Percentiles rank a stretch among this genome's conserved stretches.
Conservation (phyloP, 2,329 filamentous ascomycete species). For the Beauveria rudraprayagi region DNA sequence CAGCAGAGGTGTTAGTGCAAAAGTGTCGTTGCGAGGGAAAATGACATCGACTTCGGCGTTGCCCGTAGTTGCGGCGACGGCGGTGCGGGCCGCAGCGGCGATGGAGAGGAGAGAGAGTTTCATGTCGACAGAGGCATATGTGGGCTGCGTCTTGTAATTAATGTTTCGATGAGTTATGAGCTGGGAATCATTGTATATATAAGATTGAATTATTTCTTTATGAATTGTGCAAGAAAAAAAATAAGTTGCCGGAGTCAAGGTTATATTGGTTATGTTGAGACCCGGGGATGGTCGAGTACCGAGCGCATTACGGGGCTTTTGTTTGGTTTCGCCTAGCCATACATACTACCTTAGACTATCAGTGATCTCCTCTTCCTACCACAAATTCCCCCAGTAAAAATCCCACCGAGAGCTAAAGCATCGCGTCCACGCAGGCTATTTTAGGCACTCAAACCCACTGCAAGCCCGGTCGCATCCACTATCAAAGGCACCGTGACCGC, state of each 20-base stretch:
- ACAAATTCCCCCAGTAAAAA: neutral
- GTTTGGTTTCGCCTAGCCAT: too few species aligned
- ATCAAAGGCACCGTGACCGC: neutral
- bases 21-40: conserved; percentile 5
- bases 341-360: too few species aligned
- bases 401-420: neutral
- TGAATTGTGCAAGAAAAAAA: neutral
- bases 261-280: too few species aligned
- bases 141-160: neutral
- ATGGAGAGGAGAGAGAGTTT: neutral
- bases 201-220: too few species aligned
- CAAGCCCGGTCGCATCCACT: neutral
- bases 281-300: too few species aligned
- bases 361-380: too few species aligned
- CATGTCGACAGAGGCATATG: neutral
- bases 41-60: conserved; percentile 6
- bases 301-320: neutral
- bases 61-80: neutral
- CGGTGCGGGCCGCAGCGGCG: neutral
- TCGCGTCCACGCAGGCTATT: neutral
- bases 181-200: neutral
- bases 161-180: neutral
- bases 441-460: neutral
- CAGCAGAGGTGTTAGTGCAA: neutral
- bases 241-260: too few species aligned